Conservation (phyloP, 116 monocot genomes). For the Phalaenopsis hybrid region DNA sequence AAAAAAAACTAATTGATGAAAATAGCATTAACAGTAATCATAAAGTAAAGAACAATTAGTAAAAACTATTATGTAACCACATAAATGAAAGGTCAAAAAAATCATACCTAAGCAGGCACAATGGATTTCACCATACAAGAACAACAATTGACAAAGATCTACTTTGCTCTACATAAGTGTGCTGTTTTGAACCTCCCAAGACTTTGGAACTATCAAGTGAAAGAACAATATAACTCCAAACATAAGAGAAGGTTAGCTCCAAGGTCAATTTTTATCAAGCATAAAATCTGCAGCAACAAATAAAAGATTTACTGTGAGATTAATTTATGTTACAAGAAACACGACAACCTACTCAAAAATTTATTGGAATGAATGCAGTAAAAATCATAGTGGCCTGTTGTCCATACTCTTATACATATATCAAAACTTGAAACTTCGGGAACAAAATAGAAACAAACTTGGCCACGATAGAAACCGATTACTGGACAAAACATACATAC, state of each 20-base stretch:
- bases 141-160: not conserved
- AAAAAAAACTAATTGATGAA: not conserved
- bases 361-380: no score
- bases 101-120: not conserved
- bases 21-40: not conserved
- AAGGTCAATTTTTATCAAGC: not conserved
- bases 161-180: not conserved
- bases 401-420: not conserved
- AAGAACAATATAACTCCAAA: not conserved
- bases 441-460: slow-evolving; percentile 1
- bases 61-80: not conserved
- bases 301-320: not conserved
- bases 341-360: no score
- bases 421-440: not conserved
- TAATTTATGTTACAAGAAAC: not conserved
- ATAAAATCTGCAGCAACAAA: not conserved
- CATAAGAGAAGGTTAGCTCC: not conserved
- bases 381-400: no score
- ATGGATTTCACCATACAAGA: not conserved
- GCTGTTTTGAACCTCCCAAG: not conserved
- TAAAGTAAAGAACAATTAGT: not conserved
- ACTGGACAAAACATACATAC: not conserved
- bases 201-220: not conserved
- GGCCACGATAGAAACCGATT: not conserved
- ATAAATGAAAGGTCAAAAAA: not conserved